Base-by-base conservation (phyloP, 345 rosid genomes). In the Hevea brasiliensis region DNA sequence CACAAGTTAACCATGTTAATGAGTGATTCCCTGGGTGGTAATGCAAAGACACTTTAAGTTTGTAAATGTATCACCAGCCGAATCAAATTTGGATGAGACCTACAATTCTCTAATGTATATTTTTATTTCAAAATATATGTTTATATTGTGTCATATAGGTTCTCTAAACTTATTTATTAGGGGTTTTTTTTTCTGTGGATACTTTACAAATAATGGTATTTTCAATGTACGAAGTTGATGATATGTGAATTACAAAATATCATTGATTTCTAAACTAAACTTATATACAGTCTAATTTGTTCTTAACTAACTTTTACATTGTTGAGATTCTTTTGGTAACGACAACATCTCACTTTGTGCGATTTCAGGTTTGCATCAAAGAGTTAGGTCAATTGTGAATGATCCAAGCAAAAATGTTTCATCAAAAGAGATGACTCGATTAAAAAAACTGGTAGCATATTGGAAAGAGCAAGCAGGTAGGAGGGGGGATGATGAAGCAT, bases 21-120 rank as follows among this genome's bases (percentile, higher is more conserved):
- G 98, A 92, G 97, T 26, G 99, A 92, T 82, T 95, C 99, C 27
- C 88, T 95, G 1, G 99, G 99, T 27, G 99, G 98, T 65, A 95
- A 95, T 84, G 99, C 98, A 0, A 95, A 95, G 81, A 95, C 97
- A 1, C 90, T 89, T 48, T n/a, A n/a, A n/a, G 92, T 92, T 98
- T 92, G 98, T 95, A 24, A 92, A 91, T 51, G 93, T 89, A 4
- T 92, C 98, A 65, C 98, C 96, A 10, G 90, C 92, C 0, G 98
- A 92, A 78, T 87, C 97, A 61, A 92, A 91, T 79, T 79, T 95
- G 85, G 99, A 95, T 0, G 99, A 92, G 81, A 86, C 97, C 2
- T 87, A 89, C 89, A 92, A 95, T 76, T 92, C 99, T 61, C 80
- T 91, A 55, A 73, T 80, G 97, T 95, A 86, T 63, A 97, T 64